A percentile compares a stretch with the other conserved stretches of the same genome.
Conservation (phyloP, 768 basidiomycete species). For the Lactarius evosmus region DNA sequence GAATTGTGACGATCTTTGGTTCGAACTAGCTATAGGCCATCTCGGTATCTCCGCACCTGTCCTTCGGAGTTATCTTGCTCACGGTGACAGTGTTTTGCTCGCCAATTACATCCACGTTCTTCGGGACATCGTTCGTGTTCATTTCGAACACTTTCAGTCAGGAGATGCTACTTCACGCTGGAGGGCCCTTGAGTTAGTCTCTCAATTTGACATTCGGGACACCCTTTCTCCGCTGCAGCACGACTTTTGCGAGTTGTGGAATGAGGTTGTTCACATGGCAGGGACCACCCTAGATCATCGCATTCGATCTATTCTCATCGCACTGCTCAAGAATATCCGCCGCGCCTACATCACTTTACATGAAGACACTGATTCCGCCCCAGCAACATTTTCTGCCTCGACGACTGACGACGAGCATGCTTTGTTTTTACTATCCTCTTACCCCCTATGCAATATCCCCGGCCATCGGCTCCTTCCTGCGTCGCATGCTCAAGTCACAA, state of each 20-base stretch:
- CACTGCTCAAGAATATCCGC: neutral
- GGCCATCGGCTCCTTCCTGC: too few species aligned
- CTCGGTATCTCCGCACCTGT: neutral
- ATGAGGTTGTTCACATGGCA: neutral
- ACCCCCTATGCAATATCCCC: too few species aligned
- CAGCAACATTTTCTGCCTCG: too few species aligned
- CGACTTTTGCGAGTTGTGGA: slow-evolving; percentile 14
- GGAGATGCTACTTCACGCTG: neutral
- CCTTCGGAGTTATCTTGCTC: neutral
- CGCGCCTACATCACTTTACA: neutral
- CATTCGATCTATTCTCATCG: neutral
- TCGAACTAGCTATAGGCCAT: neutral
- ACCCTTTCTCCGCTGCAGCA: neutral
- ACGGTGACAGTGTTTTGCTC: slow-evolving; percentile 8
- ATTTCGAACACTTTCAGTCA: neutral
- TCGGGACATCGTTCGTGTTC: neutral
- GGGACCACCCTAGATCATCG: neutral
- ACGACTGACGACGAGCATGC: too few species aligned
- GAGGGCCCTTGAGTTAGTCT: neutral
- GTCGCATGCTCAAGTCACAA: too few species aligned
- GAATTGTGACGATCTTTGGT: slow-evolving; percentile 10
- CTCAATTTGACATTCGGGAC: neutral
- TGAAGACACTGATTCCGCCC: neutral
- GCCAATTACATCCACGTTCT: too few species aligned
- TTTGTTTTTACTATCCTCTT: too few species aligned